Percentiles rank a stretch among this genome's conserved stretches.
phyloP scores from a whole-genome alignment of 2,329 filamentous ascomycete genomes.

The Knufia fluminis region DNA sequence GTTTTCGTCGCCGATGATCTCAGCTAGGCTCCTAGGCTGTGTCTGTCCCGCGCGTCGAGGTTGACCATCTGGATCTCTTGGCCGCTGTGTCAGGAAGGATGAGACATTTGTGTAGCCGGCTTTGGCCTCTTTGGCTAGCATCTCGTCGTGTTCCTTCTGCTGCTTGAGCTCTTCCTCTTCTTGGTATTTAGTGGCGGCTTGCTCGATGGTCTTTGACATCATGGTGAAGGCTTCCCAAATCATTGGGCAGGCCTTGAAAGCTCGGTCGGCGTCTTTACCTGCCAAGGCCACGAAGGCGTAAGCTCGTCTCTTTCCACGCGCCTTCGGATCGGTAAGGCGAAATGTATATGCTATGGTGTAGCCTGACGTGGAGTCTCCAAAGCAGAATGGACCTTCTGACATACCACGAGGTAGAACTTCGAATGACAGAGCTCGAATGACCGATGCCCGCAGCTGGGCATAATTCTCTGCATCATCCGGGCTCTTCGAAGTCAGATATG shows the following conservation, averaged over 20 bases:
- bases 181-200: slow-evolving; percentile 36
- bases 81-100: slow-evolving; percentile 49
- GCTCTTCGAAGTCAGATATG: slow-evolving; percentile 49
- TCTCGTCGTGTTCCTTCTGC: slow-evolving; percentile 9
- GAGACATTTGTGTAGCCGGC: slow-evolving; percentile 47
- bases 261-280: slow-evolving; percentile 42
- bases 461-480: slow-evolving; percentile 46
- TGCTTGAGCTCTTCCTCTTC: slow-evolving; percentile 32
- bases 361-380: slow-evolving; percentile 46
- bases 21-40: slow-evolving; percentile 47
- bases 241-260: slow-evolving; percentile 38
- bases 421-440: slow-evolving; percentile 49
- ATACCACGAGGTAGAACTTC: slow-evolving; percentile 48
- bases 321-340: slow-evolving; percentile 48
- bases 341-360: slow-evolving; percentile 54
- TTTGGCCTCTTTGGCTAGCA: slow-evolving; percentile 13
- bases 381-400: slow-evolving; percentile 49
- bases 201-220: slow-evolving; percentile 45
- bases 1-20: slow-evolving; percentile 50
- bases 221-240: slow-evolving; percentile 47
- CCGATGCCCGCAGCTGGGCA: slow-evolving; percentile 47
- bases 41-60: slow-evolving; percentile 44
- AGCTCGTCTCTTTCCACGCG: slow-evolving; percentile 46
- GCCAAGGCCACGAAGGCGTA: slow-evolving; percentile 51
- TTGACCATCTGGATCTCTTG: slow-evolving; percentile 47